Evolutionary conservation across 2,329 filamentous ascomycete species (phyloP), one percentile per base, ranked within the genome.

Genomic region (Ceratocystiopsis brevicomis): DNA sequence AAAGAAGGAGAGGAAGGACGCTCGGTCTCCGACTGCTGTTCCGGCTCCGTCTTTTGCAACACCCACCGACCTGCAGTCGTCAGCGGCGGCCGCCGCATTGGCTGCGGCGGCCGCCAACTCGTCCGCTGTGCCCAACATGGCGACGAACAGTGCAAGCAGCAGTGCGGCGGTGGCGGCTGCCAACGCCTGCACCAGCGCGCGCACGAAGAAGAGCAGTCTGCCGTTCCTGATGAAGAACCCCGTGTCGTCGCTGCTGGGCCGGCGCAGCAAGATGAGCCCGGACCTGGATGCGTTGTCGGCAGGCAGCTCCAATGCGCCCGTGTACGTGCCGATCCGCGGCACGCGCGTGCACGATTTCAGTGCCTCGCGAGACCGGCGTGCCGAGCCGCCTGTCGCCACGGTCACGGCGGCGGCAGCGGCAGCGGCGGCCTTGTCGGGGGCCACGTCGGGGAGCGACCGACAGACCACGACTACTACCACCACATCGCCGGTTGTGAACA

Each of bases 331-430:
- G 16, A 81, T 81, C 49, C 67, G 66, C 52, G 77, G 72, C 40
- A 81, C 71, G 9, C 64, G 67, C 39, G 67, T 78, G 41, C 77
- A 81, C 53, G 76, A 76, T 55, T 80, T 78, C 51, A 78, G 73
- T 52, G 73, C 71, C 0, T 75, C 74, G 1, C 62, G 73, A 41
- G 65, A 64, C 19, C 66, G 61, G 47, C 65, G 57, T 39, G 56
- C 60, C 25, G 55, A 53, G 18, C 41, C 41, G 1, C 40, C 42
- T 0, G 30, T 36, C 8, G n/a, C 38, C 21, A n/a, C 44, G 2
- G 38, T 45, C 11, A 33, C 39, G 5, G 45, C 47, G 1, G 47
- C 47, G 2, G 45, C 40, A 1, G 48, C 45, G 2, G 45, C 42
- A 6, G 41, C 43, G n/a, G 45, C 47, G 1, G 48, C 48, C 3